phyloP scores from a whole-genome alignment of 139 green algal species.

The Nannochloris sp. region DNA sequence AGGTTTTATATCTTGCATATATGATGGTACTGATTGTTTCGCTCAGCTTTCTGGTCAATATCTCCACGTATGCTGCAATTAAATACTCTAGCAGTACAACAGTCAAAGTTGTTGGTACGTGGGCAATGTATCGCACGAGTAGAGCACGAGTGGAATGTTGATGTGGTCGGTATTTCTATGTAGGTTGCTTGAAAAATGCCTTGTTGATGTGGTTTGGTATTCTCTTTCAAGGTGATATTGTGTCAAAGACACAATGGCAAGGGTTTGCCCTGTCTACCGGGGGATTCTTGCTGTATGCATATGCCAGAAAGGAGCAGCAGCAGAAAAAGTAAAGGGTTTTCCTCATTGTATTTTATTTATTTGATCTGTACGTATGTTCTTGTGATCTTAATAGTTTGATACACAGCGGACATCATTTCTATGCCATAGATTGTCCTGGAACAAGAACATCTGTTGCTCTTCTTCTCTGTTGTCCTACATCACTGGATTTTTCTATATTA shows the following conservation, averaged over 20 bases:
- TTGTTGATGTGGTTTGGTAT: conserved; percentile 25
- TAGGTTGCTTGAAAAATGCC: conserved; percentile 31
- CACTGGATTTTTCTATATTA: too few relatives aligned
- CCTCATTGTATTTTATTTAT: too few relatives aligned
- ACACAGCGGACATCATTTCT: too few relatives aligned
- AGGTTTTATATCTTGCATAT: neutral
- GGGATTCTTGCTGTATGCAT: conserved; percentile 24
- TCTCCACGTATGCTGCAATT: conserved; percentile 16
- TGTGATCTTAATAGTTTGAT: too few relatives aligned
- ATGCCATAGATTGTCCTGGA: too few relatives aligned
- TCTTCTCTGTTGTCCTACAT: too few relatives aligned
- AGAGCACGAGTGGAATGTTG: neutral
- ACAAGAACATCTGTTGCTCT: too few relatives aligned
- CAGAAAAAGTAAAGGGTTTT: too few relatives aligned
- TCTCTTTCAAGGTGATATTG: conserved; percentile 12
- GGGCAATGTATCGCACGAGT: neutral
- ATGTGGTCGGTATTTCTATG: neutral
- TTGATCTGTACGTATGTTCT: too few relatives aligned
- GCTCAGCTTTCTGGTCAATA: conserved; percentile 20
- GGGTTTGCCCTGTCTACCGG: conserved; percentile 17
- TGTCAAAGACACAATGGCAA: conserved; percentile 17
- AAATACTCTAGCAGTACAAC: conserved; percentile 9
- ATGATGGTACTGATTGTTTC: neutral
- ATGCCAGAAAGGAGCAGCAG: neutral
- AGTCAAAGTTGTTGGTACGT: conserved; percentile 19